Conservation (phyloP, 2,329 filamentous ascomycete species). For the Diaporthe australafricana region DNA sequence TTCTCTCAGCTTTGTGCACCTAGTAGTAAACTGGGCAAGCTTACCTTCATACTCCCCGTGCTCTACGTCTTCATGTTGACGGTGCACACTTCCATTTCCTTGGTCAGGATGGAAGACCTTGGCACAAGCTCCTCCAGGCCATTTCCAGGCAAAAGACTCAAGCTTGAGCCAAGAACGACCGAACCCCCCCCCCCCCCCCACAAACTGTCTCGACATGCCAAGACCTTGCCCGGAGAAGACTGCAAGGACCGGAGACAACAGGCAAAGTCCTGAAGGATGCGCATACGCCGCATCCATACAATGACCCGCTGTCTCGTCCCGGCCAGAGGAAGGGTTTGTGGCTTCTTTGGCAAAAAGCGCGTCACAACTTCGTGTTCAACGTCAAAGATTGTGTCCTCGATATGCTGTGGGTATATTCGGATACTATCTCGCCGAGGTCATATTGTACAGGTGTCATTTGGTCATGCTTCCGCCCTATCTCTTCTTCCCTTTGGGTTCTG, state of each 20-base stretch:
- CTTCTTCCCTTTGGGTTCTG: constrained; percentile 56
- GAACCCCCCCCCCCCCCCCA: too few species aligned
- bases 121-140: background rate
- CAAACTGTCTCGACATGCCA: too few species aligned
- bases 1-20: background rate
- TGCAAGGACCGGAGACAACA: background rate
- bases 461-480: constrained; percentile 40
- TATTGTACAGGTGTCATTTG: constrained; percentile 26
- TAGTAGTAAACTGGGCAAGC: background rate
- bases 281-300: background rate
- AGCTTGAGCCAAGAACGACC: background rate
- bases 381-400: background rate
- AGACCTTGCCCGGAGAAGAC: background rate
- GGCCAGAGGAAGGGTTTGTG: background rate
- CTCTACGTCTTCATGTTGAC: too few species aligned
- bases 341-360: background rate
- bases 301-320: background rate
- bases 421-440: background rate
- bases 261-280: background rate
- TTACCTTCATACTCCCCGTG: background rate
- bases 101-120: background rate
- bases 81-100: background rate
- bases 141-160: background rate
- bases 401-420: constrained; percentile 34
- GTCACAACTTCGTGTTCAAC: background rate